Conservation (phyloP, 2,329 filamentous ascomycete genomes). For the Cercospora sp. region DNA sequence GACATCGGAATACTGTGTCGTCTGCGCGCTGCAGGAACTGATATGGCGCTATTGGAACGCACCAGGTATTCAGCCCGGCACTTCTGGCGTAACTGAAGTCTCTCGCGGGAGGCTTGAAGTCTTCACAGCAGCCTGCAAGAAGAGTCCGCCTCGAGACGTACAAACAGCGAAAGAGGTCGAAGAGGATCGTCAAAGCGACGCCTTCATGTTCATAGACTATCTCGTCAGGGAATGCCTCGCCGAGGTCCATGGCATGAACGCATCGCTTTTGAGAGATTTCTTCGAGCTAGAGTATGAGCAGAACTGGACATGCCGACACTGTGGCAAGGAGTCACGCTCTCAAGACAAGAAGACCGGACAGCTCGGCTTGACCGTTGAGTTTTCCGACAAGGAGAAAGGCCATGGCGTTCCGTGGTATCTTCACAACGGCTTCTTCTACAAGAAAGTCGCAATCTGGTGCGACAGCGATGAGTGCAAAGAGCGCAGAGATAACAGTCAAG, state of each 20-base stretch:
- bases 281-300: not conserved
- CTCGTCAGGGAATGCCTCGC: not conserved
- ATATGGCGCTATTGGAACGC: not conserved
- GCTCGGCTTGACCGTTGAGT: not conserved
- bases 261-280: not conserved
- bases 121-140: not conserved
- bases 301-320: not conserved
- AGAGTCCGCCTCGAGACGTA: not conserved
- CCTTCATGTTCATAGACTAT: constrained; percentile 14
- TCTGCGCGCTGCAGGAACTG: constrained; percentile 17
- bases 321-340: not conserved
- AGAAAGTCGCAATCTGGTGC: not conserved
- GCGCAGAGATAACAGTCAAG: not conserved
- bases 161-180: not conserved
- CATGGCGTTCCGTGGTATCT: not conserved
- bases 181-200: constrained; percentile 4
- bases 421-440: not conserved
- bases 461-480: not conserved
- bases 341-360: not conserved
- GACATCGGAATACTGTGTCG: constrained; percentile 5
- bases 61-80: not conserved
- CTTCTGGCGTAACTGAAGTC: not conserved
- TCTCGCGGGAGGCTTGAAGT: not conserved
- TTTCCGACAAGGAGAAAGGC: not conserved
- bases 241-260: not conserved